phyloP scores from a whole-genome alignment of 352 stramenopile genomes.

The Pythium grandisporangium region DNA sequence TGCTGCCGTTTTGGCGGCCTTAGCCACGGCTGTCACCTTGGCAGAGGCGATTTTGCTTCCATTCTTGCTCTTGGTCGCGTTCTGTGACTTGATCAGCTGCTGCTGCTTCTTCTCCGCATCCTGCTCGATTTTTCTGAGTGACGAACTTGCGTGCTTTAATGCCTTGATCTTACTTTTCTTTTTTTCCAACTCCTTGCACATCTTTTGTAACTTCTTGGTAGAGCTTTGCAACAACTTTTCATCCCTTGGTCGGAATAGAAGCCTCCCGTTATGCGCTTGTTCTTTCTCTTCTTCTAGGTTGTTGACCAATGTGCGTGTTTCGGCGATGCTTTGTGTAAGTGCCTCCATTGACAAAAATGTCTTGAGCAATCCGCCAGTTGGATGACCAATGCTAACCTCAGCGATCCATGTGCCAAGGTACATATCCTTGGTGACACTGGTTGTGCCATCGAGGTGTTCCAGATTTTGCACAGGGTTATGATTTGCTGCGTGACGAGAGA shows the following conservation, averaged over 20 bases:
- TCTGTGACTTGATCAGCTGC: background rate
- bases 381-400: constrained; percentile 20
- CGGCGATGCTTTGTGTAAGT: constrained; percentile 7
- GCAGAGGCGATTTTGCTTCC: background rate
- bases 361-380: constrained; percentile 19
- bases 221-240: background rate
- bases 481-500: background rate
- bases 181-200: constrained; percentile 3
- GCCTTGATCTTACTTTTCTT: constrained; percentile 7
- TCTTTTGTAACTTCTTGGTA: background rate
- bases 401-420: constrained; percentile 27
- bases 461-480: constrained; percentile 4
- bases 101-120: background rate
- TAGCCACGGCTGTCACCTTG: background rate
- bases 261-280: background rate
- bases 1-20: background rate
- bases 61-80: background rate
- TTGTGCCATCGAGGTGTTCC: constrained; percentile 5
- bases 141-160: background rate
- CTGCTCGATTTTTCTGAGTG: background rate
- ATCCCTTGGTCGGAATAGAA: background rate
- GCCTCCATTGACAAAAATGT: constrained; percentile 14
- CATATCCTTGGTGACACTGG: background rate
- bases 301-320: background rate
- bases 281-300: background rate